Percentiles rank a stretch among this genome's conserved stretches.
These are phyloP conservation scores for Euryodendron excelsum DNA, from an alignment of 148 eudicot species.

Conservation along the genomic window DNA sequence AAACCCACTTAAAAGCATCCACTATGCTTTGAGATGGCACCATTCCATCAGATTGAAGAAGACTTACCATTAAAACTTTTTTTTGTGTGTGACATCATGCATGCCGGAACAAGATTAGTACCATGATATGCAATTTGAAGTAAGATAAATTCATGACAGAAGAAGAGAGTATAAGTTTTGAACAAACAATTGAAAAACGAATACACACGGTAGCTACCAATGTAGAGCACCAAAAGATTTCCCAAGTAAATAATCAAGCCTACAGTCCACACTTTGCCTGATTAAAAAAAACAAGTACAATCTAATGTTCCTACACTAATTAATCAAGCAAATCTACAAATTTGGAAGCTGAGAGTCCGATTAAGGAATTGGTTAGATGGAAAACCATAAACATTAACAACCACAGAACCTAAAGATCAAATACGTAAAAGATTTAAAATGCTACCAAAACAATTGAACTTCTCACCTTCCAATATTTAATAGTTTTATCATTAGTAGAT, in stretches of 20 bases:
- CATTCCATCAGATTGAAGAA: neutral
- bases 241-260: neutral
- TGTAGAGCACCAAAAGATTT: neutral
- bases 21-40: neutral
- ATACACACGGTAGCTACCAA: neutral
- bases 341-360: neutral
- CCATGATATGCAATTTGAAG: too few relatives aligned
- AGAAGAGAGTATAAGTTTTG: neutral
- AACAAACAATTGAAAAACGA: neutral
- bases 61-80: too few relatives aligned
- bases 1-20: neutral
- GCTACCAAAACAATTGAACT: neutral
- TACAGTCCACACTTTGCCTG: neutral
- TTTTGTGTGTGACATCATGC: too few relatives aligned
- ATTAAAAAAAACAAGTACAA: neutral
- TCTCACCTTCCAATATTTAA: slow-evolving; percentile 93
- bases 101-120: too few relatives aligned
- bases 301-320: neutral
- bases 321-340: neutral
- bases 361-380: neutral
- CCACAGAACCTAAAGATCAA: slow-evolving; percentile 7
- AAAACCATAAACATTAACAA: neutral
- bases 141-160: neutral
- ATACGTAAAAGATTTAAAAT: neutral
- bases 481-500: slow-evolving; percentile 95